phyloP scores from a whole-genome alignment of 805 yeast species.

The Saccharomycopsis selenospora region DNA sequence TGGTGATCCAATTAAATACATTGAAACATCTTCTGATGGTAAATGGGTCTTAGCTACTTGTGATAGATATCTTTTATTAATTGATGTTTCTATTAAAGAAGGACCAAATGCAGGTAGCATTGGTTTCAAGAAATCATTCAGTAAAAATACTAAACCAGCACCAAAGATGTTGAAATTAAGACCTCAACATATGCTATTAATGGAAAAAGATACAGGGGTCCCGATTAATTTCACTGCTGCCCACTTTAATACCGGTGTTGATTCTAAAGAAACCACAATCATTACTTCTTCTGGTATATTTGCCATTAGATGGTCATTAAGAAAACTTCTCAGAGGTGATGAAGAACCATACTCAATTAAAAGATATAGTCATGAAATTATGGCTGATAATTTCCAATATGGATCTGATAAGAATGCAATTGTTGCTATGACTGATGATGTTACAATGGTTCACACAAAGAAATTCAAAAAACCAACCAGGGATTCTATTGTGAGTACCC shows the following conservation, averaged over 20 bases:
- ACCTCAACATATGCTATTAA: slow-evolving; percentile 66
- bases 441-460: slow-evolving; percentile 56
- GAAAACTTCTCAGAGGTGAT: slow-evolving; percentile 47
- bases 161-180: slow-evolving; percentile 60
- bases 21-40: slow-evolving; percentile 75
- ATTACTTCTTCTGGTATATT: slow-evolving; percentile 78
- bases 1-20: slow-evolving; percentile 63
- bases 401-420: slow-evolving; percentile 66
- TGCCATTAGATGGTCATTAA: slow-evolving; percentile 73
- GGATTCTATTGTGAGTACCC: slow-evolving; percentile 27
- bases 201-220: slow-evolving; percentile 41
- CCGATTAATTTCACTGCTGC: slow-evolving; percentile 63
- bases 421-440: slow-evolving; percentile 69
- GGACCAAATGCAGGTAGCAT: slow-evolving; percentile 52
- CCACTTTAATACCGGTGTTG: slow-evolving; percentile 65
- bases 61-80: slow-evolving; percentile 57
- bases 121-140: slow-evolving; percentile 63
- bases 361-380: slow-evolving; percentile 51
- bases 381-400: slow-evolving; percentile 73
- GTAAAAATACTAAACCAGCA: slow-evolving; percentile 55
- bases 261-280: slow-evolving; percentile 58
- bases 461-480: slow-evolving; percentile 53
- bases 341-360: slow-evolving; percentile 55
- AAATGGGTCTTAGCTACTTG: slow-evolving; percentile 79
- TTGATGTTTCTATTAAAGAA: slow-evolving; percentile 56